A percentile compares a stretch with the other conserved stretches of the same genome.
These are phyloP conservation scores for Pistacia atlantica DNA, from an alignment of 345 rosid genomes.

Conservation along the genomic window DNA sequence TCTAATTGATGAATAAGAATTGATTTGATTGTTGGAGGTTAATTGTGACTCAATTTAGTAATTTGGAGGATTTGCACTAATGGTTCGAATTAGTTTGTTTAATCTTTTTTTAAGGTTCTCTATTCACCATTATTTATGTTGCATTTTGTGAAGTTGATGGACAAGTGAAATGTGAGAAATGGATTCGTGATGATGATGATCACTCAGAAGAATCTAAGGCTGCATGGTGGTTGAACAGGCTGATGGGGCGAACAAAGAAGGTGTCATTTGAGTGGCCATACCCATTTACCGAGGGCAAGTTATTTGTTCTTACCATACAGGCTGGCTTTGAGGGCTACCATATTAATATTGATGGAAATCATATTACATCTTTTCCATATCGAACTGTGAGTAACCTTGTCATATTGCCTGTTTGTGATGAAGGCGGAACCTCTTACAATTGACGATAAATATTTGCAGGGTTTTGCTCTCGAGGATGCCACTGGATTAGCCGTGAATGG, in stretches of 20 bases:
- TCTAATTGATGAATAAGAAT: neutral
- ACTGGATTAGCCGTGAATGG: constrained; percentile 82
- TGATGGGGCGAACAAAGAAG: constrained; percentile 75
- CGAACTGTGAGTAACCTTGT: constrained; percentile 72
- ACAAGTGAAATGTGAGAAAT: constrained; percentile 89
- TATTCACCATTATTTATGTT: neutral
- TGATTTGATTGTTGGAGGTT: neutral
- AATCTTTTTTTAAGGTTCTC: neutral
- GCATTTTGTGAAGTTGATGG: constrained; percentile 65
- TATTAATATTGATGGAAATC: constrained; percentile 84
- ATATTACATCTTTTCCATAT: constrained; percentile 87
- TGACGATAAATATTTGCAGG: constrained; percentile 41
- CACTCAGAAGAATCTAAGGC: constrained; percentile 76
- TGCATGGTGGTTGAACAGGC: constrained; percentile 88
- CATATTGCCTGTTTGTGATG: constrained; percentile 9
- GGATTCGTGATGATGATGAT: constrained; percentile 87
- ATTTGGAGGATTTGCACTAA: neutral
- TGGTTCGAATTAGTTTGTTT: constrained; percentile 6
- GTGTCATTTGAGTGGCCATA: constrained; percentile 84
- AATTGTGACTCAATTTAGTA: neutral
- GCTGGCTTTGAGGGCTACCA: constrained; percentile 97
- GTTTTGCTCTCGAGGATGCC: constrained; percentile 95
- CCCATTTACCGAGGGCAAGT: constrained; percentile 79
- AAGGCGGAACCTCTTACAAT: constrained; percentile 19
- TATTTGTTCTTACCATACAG: constrained; percentile 81